A percentile compares a stretch with the other conserved stretches of the same genome.
These are phyloP conservation scores for Starmerella asiatica DNA, from an alignment of 805 yeast genomes.

Conservation along the genomic window DNA sequence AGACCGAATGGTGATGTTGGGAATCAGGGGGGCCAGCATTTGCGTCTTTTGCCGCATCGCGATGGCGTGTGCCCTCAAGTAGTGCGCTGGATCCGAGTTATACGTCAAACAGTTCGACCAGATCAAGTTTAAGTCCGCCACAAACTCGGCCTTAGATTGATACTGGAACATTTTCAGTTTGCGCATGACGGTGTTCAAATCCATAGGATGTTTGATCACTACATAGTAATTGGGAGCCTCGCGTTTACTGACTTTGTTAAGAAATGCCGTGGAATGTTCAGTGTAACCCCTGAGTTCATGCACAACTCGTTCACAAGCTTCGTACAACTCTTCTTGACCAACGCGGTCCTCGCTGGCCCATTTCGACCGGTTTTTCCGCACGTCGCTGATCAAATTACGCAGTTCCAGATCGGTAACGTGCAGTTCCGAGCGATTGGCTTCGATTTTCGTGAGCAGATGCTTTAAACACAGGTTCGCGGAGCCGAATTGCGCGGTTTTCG, in stretches of 20 bases:
- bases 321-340: slow-evolving; percentile 96
- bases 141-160: slow-evolving; percentile 73
- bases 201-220: slow-evolving; percentile 90
- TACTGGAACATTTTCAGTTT: slow-evolving; percentile 74
- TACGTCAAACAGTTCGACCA: slow-evolving; percentile 91
- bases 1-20: slow-evolving; percentile 66
- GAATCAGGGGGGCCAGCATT: slow-evolving; percentile 67
- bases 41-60: slow-evolving; percentile 90
- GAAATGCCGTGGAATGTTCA: slow-evolving; percentile 90
- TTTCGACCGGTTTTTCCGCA: slow-evolving; percentile 84
- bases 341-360: slow-evolving; percentile 94
- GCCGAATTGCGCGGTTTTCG: slow-evolving; percentile 39
- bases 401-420: slow-evolving; percentile 66
- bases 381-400: slow-evolving; percentile 76
- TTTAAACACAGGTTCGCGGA: slow-evolving; percentile 68
- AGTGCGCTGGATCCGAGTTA: slow-evolving; percentile 90
- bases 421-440: slow-evolving; percentile 61
- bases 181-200: slow-evolving; percentile 82
- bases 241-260: slow-evolving; percentile 89
- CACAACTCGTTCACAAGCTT: slow-evolving; percentile 93
- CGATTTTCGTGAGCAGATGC: slow-evolving; percentile 66
- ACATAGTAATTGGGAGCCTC: slow-evolving; percentile 96
- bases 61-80: slow-evolving; percentile 75
- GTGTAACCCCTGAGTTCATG: slow-evolving; percentile 80
- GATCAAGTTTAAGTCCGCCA: slow-evolving; percentile 86